Percentiles rank a stretch among this genome's conserved stretches.
Conservation (phyloP, 2,329 filamentous ascomycete genomes). For the Capronia epimyces region DNA sequence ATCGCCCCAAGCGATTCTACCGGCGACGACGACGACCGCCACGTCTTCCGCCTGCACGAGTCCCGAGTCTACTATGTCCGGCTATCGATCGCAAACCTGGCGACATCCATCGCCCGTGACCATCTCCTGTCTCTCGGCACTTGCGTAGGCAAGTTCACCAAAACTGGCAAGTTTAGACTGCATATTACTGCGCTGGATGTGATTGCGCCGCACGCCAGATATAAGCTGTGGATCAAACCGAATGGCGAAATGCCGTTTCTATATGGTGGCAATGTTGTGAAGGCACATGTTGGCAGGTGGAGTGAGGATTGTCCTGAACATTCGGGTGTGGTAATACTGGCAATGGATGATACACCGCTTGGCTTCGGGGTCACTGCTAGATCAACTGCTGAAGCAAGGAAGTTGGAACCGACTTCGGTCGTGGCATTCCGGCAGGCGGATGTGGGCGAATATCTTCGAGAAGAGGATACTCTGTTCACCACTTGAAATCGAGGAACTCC, state of each 20-base stretch:
- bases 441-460: slow-evolving; percentile 88
- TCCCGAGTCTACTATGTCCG: slow-evolving; percentile 88
- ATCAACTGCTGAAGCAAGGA: slow-evolving; percentile 73
- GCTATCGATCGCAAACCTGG: slow-evolving; percentile 82
- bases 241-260: slow-evolving; percentile 98
- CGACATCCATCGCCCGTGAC: slow-evolving; percentile 75
- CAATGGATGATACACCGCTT: slow-evolving; percentile 82
- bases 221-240: slow-evolving; percentile 94
- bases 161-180: slow-evolving; percentile 89
- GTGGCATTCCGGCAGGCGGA: slow-evolving; percentile 89
- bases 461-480: slow-evolving; percentile 63
- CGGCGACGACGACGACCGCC: slow-evolving; percentile 64
- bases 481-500: slow-evolving; percentile 35
- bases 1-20: slow-evolving; percentile 66
- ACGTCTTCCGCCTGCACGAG: slow-evolving; percentile 79
- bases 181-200: slow-evolving; percentile 90
- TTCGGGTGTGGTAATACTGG: slow-evolving; percentile 81
- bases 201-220: slow-evolving; percentile 82
- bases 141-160: slow-evolving; percentile 92
- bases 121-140: slow-evolving; percentile 82
- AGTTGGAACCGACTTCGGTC: slow-evolving; percentile 84
- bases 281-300: slow-evolving; percentile 76
- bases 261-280: slow-evolving; percentile 85
- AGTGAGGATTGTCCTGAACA: slow-evolving; percentile 91
- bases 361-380: slow-evolving; percentile 91